Conservation (phyloP, 1,284 basidiomycete genomes). For the Phlebopus sp. region DNA sequence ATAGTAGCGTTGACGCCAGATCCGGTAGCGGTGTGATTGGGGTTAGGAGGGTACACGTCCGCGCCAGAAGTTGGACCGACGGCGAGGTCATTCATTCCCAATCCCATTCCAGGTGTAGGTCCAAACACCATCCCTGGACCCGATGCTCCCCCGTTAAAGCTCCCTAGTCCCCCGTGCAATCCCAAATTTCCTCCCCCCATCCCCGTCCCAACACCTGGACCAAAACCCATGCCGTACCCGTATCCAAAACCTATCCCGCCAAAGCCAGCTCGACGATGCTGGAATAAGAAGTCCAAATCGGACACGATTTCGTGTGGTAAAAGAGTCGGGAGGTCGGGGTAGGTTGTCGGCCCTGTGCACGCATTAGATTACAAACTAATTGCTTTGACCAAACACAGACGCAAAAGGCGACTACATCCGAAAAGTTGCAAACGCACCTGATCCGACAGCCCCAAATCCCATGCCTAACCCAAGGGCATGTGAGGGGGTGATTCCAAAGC, state of each 20-base stretch:
- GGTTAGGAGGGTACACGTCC: constrained; percentile 20
- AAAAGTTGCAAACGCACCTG: constrained; percentile 15
- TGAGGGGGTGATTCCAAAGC: constrained; percentile 17
- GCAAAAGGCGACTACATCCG: constrained; percentile 6
- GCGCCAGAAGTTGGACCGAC: constrained; percentile 10
- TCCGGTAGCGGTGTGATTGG: neutral
- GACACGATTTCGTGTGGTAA: constrained; percentile 47
- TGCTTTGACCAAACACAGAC: constrained; percentile 9
- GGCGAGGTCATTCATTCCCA: constrained; percentile 24
- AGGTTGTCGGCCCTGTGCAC: constrained; percentile 33
- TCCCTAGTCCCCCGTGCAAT: constrained; percentile 8
- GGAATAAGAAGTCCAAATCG: constrained; percentile 56
- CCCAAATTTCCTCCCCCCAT: constrained; percentile 12
- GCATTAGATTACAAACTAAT: neutral
- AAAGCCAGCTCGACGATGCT: constrained; percentile 36
- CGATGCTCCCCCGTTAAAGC: constrained; percentile 14
- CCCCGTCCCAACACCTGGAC: constrained; percentile 25
- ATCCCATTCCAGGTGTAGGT: constrained; percentile 13
- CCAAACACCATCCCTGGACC: constrained; percentile 16
- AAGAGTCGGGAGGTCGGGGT: constrained; percentile 54
- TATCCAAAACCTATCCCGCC: constrained; percentile 29
- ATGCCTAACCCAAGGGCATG: constrained; percentile 6
- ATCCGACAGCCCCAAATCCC: constrained; percentile 17
- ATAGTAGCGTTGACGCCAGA: too few relatives aligned
- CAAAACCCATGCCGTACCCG: constrained; percentile 30